Evolutionary conservation across 1,139 yeast species (phyloP).

Genomic region (Candida sojae): DNA sequence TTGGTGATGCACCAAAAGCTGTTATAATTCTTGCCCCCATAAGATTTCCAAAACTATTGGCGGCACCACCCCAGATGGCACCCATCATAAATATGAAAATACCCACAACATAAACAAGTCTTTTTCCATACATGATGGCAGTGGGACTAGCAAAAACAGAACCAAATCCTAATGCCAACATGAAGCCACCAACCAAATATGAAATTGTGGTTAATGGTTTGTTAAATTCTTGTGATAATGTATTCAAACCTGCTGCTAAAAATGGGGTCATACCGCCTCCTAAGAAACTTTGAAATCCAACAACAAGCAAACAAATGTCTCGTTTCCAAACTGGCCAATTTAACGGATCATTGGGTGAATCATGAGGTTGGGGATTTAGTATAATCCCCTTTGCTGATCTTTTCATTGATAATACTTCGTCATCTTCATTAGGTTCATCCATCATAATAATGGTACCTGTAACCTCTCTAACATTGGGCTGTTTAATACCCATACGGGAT

Average conservation of each 20-base stretch:
- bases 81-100: constrained; percentile 53
- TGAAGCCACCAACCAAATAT: constrained; percentile 60
- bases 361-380: constrained; percentile 73
- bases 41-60: constrained; percentile 49
- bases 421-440: constrained; percentile 22
- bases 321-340: constrained; percentile 70
- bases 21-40: constrained; percentile 60
- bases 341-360: constrained; percentile 73
- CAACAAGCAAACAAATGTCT: constrained; percentile 52
- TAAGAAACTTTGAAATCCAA: constrained; percentile 60
- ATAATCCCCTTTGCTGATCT: constrained; percentile 56
- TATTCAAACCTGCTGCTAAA: constrained; percentile 57
- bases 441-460: constrained; percentile 51
- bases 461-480: constrained; percentile 41
- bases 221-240: constrained; percentile 44
- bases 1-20: constrained; percentile 63
- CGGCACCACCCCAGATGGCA: constrained; percentile 55
- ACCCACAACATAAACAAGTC: constrained; percentile 54
- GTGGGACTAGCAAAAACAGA: constrained; percentile 60
- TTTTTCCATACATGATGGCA: constrained; percentile 61
- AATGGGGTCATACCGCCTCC: constrained; percentile 68
- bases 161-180: constrained; percentile 61
- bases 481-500: constrained; percentile 36
- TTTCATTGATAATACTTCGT: constrained; percentile 28
- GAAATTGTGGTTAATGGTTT: constrained; percentile 45